Base-by-base conservation (phyloP, 1,139 yeast species). In the Taphrina flavorubra region DNA sequence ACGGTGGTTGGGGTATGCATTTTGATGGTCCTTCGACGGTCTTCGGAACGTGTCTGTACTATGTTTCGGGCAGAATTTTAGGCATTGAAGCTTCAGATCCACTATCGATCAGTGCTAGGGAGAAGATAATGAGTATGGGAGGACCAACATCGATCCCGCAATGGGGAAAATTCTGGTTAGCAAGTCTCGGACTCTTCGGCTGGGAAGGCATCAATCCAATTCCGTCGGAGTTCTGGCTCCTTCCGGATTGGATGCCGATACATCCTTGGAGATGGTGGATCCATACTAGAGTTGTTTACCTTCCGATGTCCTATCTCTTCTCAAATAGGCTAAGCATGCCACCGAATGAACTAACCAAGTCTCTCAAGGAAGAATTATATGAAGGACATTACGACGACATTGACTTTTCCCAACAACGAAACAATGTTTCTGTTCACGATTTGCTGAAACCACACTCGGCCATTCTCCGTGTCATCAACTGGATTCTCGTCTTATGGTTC, bases 181-280 rank as follows among this genome's bases (percentile, higher is more conserved):
- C 97, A 0, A 76, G 91, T 1, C 81, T 95, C 70, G 91, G 89
- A 73, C 78, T 94, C 66, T 95, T 92, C 76, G 86, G 85, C 49
- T 95, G 98, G 97, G 96, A 89, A 72, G 99, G 99, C 64, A 97
- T 94, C 7, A 95, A 95, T 74, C 99, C 99, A 1, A 96, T 97
- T 1, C 99, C 99, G 1, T 95, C 98, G 1, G 99, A 95, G 77
- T 79, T 92, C 66, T 95, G 97, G 96, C 79, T 89, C 72, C 79
- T 94, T 61, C 99, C 99, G 1, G 90, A 91, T 72, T 76, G 82
- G 65, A 74, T 88, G 1, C 96, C 97, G 0, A 81, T 92, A 53
- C 99, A 94, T 76, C 99, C 99, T 0, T 96, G 94, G 39, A 84
- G 91, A 76, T 95, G 98, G 99, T 95, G 99, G 99, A 97, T 94